Evolutionary conservation across 1,284 basidiomycete genomes (phyloP).

Genomic region (Caloboletus firmus): DNA sequence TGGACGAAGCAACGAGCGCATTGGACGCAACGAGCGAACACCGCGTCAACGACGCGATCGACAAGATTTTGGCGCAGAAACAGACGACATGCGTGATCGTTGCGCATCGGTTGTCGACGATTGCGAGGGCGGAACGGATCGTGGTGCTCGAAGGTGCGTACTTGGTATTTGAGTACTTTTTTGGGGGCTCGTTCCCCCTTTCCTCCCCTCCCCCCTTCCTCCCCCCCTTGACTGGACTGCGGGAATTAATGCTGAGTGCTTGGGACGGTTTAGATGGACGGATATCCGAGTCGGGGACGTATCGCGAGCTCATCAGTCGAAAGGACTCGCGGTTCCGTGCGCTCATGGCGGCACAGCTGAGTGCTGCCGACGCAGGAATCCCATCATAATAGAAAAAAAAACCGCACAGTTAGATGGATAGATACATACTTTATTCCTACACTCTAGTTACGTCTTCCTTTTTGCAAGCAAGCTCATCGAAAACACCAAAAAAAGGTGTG

Average conservation of each 20-base stretch:
- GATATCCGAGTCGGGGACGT: conserved; percentile 84
- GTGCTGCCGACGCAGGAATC: conserved; percentile 43
- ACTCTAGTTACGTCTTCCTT: not conserved
- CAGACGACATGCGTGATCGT: conserved; percentile 88
- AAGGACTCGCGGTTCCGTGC: conserved; percentile 75
- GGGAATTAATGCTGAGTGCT: no score
- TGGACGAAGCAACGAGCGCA: conserved; percentile 85
- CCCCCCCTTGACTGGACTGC: no score
- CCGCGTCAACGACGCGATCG: conserved; percentile 85
- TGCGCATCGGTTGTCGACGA: conserved; percentile 84
- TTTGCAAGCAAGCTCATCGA: conserved; percentile 19
- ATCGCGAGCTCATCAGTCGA: conserved; percentile 70
- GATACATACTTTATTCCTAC: not conserved
- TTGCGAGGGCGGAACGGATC: conserved; percentile 81
- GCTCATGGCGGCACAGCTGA: conserved; percentile 85
- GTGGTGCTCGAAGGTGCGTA: conserved; percentile 78
- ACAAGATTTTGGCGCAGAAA: conserved; percentile 74
- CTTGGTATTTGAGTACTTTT: not conserved
- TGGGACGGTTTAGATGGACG: conserved; percentile 71
- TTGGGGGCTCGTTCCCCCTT: no score
- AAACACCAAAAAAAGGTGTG: not conserved
- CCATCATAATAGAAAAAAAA: not conserved
- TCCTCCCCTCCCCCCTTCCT: no score
- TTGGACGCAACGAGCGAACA: conserved; percentile 90
- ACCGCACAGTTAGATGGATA: conserved; percentile 2